phyloP scores from a whole-genome alignment of 257 asterid species.

The Solanum ossicruentum region DNA sequence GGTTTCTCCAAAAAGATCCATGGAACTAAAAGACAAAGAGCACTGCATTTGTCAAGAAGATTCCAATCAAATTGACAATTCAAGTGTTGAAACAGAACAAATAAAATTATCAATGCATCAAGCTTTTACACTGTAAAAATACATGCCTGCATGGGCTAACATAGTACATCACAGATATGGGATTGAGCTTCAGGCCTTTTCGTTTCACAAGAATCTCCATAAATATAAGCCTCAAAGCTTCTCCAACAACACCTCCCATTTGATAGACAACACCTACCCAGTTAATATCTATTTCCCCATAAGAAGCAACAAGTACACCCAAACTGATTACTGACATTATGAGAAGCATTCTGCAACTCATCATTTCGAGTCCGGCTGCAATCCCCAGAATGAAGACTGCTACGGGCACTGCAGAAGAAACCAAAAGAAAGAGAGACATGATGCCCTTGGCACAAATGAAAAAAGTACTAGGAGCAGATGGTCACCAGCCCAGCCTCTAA shows the following conservation, averaged over 20 bases:
- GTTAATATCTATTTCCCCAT: slow-evolving; percentile 80
- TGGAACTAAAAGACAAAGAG: slow-evolving; percentile 85
- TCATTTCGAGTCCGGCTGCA: slow-evolving; percentile 87
- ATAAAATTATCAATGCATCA: background rate
- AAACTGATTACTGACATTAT: slow-evolving; percentile 89
- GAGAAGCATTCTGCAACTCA: slow-evolving; percentile 89
- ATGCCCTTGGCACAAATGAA: background rate
- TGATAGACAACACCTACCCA: slow-evolving; percentile 98
- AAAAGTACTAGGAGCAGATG: background rate
- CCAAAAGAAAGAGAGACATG: slow-evolving; percentile 1
- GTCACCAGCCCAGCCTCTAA: background rate
- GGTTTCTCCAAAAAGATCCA: slow-evolving; percentile 93
- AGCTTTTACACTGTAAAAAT: background rate
- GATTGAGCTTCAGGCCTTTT: slow-evolving; percentile 86
- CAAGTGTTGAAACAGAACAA: background rate
- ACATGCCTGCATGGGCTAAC: slow-evolving; percentile 99
- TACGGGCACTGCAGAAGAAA: slow-evolving; percentile 75
- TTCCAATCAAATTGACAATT: background rate
- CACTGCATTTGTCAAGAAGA: slow-evolving; percentile 41
- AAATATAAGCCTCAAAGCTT: slow-evolving; percentile 89
- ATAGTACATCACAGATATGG: slow-evolving; percentile 91
- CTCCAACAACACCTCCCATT: slow-evolving; percentile 99
- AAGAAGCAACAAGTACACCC: slow-evolving; percentile 91
- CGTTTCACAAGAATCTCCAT: slow-evolving; percentile 92
- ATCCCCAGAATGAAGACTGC: slow-evolving; percentile 95